Evolutionary conservation across 352 stramenopile genomes (phyloP).

Genomic region (Blastocystis sp.): DNA sequence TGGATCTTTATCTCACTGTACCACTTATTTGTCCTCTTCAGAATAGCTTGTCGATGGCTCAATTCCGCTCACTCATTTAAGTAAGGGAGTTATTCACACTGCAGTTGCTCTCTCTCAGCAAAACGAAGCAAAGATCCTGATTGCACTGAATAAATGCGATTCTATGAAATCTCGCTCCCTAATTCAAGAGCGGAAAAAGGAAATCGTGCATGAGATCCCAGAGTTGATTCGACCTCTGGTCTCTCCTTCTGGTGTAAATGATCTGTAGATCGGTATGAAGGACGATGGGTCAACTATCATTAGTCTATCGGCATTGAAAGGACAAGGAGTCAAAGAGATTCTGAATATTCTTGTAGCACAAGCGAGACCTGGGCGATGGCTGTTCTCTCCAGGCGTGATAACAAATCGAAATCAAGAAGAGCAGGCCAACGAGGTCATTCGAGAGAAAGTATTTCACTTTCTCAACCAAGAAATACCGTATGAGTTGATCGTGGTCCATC

Average conservation of each 20-base stretch:
- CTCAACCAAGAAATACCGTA: conserved; percentile 59
- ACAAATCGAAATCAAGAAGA: conserved; percentile 42
- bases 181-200: background rate
- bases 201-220: conserved; percentile 7
- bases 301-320: background rate
- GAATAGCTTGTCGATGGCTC: conserved; percentile 18
- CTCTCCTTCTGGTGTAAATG: background rate
- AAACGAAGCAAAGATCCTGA: background rate
- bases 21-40: background rate
- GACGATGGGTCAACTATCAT: background rate
- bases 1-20: conserved; percentile 23
- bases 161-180: background rate
- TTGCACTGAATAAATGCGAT: conserved; percentile 30
- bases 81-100: conserved; percentile 31
- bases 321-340: background rate
- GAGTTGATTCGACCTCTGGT: background rate
- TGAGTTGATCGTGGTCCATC: conserved; percentile 39
- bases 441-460: conserved; percentile 48
- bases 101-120: background rate
- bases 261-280: background rate
- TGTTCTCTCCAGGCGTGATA: conserved; percentile 6
- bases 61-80: conserved; percentile 48
- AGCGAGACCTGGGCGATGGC: background rate
- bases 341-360: background rate
- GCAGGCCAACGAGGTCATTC: conserved; percentile 5